Conservation (phyloP, 768 basidiomycete genomes). For the Hortiboletus campestris region DNA sequence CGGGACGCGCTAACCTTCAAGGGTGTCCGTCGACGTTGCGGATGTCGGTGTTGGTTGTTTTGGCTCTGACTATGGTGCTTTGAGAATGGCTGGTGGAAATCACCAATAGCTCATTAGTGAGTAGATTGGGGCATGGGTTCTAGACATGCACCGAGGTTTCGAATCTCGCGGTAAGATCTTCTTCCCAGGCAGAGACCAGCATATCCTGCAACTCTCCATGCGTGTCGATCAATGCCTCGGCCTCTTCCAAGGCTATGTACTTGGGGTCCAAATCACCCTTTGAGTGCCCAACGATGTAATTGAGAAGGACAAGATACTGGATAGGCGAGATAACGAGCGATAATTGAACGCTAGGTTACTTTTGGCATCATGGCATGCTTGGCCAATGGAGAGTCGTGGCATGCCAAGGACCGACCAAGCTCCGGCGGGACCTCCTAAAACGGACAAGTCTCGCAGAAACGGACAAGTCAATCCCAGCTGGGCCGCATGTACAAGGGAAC, state of each 20-base stretch:
- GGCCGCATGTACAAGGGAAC: too few species aligned
- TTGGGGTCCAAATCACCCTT: background rate
- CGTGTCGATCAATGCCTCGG: background rate
- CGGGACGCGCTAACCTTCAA: background rate
- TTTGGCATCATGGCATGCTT: too few species aligned
- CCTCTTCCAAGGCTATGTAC: background rate
- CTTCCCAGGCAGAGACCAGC: background rate
- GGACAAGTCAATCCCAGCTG: too few species aligned
- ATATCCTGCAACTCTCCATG: background rate
- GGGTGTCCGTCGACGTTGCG: too few species aligned
- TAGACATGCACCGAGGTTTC: conserved; percentile 1
- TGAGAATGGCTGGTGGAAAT: background rate
- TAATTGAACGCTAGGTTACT: background rate
- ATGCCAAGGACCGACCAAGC: too few species aligned
- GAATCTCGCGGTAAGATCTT: conserved; percentile 5
- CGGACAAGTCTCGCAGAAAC: background rate
- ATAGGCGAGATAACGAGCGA: background rate
- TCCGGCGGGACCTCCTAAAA: conserved; percentile 7
- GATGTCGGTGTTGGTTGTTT: too few species aligned
- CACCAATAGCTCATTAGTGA: background rate
- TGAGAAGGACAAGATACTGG: background rate
- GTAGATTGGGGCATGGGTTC: background rate
- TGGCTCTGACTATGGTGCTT: background rate
- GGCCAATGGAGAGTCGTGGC: too few species aligned
- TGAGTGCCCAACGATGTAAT: background rate